Evolutionary conservation across 2,329 filamentous ascomycete species (phyloP).

Genomic region (Zymoseptoria pseudotritici): DNA sequence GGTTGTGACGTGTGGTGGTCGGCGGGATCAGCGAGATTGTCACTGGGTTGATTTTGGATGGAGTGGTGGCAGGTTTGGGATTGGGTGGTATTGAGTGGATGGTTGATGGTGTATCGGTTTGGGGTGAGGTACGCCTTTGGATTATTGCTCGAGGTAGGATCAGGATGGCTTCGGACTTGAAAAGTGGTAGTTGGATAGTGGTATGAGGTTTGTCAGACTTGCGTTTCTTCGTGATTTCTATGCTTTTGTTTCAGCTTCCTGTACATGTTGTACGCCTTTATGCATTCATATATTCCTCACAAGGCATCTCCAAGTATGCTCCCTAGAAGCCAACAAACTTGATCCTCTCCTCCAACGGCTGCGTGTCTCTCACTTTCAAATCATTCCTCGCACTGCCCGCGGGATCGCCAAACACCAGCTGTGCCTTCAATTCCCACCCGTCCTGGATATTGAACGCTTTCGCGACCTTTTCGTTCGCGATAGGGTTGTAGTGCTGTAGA

Average conservation of each 20-base stretch:
- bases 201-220: background rate
- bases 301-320: background rate
- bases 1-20: too few species aligned
- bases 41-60: too few species aligned
- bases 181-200: background rate
- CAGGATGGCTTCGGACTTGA: background rate
- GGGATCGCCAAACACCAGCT: conserved; percentile 63
- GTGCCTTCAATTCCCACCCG: conserved; percentile 70
- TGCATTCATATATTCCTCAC: too few species aligned
- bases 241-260: too few species aligned
- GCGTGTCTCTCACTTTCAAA: conserved; percentile 21
- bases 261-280: too few species aligned
- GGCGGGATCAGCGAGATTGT: too few species aligned
- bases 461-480: conserved; percentile 67
- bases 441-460: conserved; percentile 62
- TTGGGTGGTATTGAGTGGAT: background rate
- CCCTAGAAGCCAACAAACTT: conserved; percentile 22
- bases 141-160: background rate
- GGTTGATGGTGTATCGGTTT: background rate
- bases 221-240: background rate
- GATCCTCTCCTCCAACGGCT: conserved; percentile 25
- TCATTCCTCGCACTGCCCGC: conserved; percentile 39
- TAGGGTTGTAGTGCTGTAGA: conserved; percentile 88
- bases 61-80: background rate
- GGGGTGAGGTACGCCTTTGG: background rate